These are phyloP conservation scores for Komagataella ulmi DNA, from an alignment of 805 yeast genomes.

Conservation along the genomic window DNA sequence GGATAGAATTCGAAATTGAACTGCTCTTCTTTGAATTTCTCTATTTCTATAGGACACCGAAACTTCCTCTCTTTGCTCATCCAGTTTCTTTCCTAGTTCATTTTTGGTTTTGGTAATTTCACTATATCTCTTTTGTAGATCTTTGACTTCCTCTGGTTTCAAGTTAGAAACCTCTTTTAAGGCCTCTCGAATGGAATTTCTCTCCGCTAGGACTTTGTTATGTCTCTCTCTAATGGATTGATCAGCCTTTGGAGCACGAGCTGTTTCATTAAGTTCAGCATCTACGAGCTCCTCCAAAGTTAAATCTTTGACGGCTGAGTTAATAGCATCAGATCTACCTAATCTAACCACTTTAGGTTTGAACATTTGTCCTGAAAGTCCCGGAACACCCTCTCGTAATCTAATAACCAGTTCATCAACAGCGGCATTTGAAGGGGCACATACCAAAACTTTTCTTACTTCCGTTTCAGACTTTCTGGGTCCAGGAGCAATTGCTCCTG, in stretches of 20 bases:
- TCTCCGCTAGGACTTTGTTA: conserved; percentile 36
- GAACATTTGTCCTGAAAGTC: conserved; percentile 37
- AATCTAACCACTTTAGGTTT: conserved; percentile 68
- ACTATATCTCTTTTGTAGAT: conserved; percentile 13
- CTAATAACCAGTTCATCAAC: conserved; percentile 90
- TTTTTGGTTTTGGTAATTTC: conserved; percentile 45
- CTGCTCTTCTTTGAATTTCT: conserved; percentile 64
- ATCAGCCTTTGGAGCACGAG: conserved; percentile 24
- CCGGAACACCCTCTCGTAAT: conserved; percentile 55
- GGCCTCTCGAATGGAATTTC: conserved; percentile 38
- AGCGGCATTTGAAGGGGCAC: conserved; percentile 99
- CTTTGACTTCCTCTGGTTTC: conserved; percentile 28
- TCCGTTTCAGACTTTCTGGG: conserved; percentile 6
- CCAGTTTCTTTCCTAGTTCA: conserved; percentile 59
- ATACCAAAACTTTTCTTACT: conserved; percentile 54
- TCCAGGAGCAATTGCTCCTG: neutral
- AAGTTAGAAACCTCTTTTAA: conserved; percentile 9
- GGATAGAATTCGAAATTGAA: conserved; percentile 58
- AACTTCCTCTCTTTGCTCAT: conserved; percentile 64
- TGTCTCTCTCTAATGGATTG: conserved; percentile 35
- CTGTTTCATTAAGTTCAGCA: conserved; percentile 27
- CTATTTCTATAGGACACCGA: conserved; percentile 58
- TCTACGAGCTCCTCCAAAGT: conserved; percentile 84
- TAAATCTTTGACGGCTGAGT: conserved; percentile 66
- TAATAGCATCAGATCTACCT: conserved; percentile 83